phyloP scores from a whole-genome alignment of 495 filamentous ascomycete genomes.

The Penicillium pulvis region DNA sequence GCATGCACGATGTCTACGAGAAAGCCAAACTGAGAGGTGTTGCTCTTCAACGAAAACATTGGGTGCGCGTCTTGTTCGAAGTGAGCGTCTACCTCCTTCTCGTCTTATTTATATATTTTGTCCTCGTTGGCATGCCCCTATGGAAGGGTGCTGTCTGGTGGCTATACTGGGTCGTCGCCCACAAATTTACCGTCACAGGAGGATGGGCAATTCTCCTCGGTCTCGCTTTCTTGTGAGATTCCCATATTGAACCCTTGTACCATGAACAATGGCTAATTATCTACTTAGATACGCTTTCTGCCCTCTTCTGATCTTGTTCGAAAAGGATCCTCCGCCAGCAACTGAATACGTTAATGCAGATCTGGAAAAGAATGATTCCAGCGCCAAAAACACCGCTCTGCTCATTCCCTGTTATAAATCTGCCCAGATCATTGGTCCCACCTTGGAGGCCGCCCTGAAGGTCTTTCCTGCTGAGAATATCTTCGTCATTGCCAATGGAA shows the following conservation, averaged over 20 bases:
- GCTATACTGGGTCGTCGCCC: constrained; percentile 38
- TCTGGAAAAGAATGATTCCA: constrained; percentile 19
- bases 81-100: constrained; percentile 35
- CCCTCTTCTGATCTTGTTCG: constrained; percentile 42
- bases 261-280: neutral
- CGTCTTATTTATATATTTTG: constrained; percentile 39
- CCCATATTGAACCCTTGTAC: neutral
- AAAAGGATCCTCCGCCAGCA: constrained; percentile 31
- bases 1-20: constrained; percentile 26
- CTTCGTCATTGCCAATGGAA: constrained; percentile 49
- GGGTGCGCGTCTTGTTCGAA: constrained; percentile 39
- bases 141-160: constrained; percentile 48
- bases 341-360: constrained; percentile 5
- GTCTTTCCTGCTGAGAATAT: constrained; percentile 48
- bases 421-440: constrained; percentile 42
- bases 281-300: constrained; percentile 38
- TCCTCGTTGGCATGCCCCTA: constrained; percentile 41
- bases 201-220: constrained; percentile 41
- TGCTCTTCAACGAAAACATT: constrained; percentile 33
- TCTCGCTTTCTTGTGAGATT: constrained; percentile 34
- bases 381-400: constrained; percentile 39
- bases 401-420: constrained; percentile 54
- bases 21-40: constrained; percentile 33
- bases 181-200: constrained; percentile 40
- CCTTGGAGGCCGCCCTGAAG: constrained; percentile 46